Evolutionary conservation across 2,329 filamentous ascomycete genomes (phyloP).

Genomic region (Chaetomiaceae sp.): DNA sequence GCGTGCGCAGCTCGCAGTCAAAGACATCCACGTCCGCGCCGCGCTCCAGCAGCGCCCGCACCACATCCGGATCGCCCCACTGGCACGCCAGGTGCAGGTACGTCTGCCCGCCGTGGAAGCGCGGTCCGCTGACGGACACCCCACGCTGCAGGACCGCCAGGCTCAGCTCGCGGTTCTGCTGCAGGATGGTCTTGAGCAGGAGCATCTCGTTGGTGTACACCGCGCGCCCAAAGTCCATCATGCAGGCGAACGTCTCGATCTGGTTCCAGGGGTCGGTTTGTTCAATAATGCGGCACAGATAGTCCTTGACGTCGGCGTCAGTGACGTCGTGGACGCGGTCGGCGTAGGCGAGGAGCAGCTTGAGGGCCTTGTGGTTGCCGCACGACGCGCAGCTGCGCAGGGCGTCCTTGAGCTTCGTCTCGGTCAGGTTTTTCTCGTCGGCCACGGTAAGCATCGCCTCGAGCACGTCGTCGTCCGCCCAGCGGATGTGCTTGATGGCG

Average conservation of each 20-base stretch:
- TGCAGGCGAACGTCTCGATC: slow-evolving; percentile 18
- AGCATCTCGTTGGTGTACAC: slow-evolving; percentile 22
- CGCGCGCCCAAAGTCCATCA: slow-evolving; percentile 18
- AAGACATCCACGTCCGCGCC: slow-evolving; percentile 23
- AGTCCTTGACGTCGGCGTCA: slow-evolving; percentile 16
- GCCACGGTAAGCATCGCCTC: slow-evolving; percentile 19
- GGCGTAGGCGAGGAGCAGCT: slow-evolving; percentile 17
- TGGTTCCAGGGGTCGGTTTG: slow-evolving; percentile 20
- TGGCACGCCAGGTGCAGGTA: slow-evolving; percentile 22
- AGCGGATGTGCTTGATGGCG: slow-evolving; percentile 19
- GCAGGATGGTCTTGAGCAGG: slow-evolving; percentile 18
- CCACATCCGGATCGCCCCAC: slow-evolving; percentile 18
- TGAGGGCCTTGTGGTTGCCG: slow-evolving; percentile 21
- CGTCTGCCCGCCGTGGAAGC: slow-evolving; percentile 19
- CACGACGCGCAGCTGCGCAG: slow-evolving; percentile 14
- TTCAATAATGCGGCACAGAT: slow-evolving; percentile 18
- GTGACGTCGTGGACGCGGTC: slow-evolving; percentile 14
- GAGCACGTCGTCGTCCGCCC: slow-evolving; percentile 21
- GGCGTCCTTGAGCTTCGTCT: slow-evolving; percentile 15
- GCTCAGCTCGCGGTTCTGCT: slow-evolving; percentile 18
- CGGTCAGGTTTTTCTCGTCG: slow-evolving; percentile 11
- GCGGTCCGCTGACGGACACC: slow-evolving; percentile 16
- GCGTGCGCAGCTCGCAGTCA: slow-evolving; percentile 20
- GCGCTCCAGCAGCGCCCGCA: slow-evolving; percentile 20
- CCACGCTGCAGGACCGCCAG: slow-evolving; percentile 20